Evolutionary conservation across 2,329 filamentous ascomycete species (phyloP).

Genomic region (Aspergillus fischeri): DNA sequence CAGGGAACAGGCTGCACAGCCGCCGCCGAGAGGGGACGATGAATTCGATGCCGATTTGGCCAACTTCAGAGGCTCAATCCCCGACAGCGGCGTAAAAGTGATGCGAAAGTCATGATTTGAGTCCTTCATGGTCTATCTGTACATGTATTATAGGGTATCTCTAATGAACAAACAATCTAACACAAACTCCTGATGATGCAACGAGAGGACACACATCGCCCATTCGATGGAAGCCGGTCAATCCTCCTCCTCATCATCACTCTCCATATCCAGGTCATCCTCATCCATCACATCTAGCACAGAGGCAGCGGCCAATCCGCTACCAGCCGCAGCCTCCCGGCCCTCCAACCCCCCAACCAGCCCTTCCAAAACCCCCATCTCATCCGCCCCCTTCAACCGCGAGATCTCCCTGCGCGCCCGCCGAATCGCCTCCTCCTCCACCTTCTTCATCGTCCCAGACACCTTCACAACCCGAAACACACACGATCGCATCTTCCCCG

Average conservation of each 20-base stretch:
- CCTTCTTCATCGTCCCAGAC: slow-evolving; percentile 88
- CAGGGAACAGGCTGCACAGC: slow-evolving; percentile 33
- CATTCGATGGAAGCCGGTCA: not conserved
- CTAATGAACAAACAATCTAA: slow-evolving; percentile 15
- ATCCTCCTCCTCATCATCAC: slow-evolving; percentile 34
- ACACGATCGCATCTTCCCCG: slow-evolving; percentile 48
- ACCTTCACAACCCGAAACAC: slow-evolving; percentile 82
- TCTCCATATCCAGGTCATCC: slow-evolving; percentile 45
- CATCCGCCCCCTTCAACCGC: slow-evolving; percentile 55
- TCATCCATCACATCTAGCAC: slow-evolving; percentile 45
- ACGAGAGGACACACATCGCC: not conserved
- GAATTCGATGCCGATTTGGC: slow-evolving; percentile 20
- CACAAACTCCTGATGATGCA: not conserved
- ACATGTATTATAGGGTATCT: slow-evolving; percentile 28
- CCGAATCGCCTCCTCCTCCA: slow-evolving; percentile 82
- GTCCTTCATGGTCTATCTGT: slow-evolving; percentile 10
- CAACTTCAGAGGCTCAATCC: slow-evolving; percentile 36
- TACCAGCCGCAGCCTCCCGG: slow-evolving; percentile 4
- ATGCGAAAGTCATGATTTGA: slow-evolving; percentile 55
- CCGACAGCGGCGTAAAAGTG: slow-evolving; percentile 67
- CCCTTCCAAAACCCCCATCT: slow-evolving; percentile 41
- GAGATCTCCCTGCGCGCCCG: slow-evolving; percentile 69
- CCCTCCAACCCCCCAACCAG: slow-evolving; percentile 36
- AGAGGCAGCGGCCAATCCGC: slow-evolving; percentile 12
- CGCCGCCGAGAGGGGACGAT: slow-evolving; percentile 22